Conservation (phyloP, 805 yeast species). For the Komagataella pseudopastoris region DNA sequence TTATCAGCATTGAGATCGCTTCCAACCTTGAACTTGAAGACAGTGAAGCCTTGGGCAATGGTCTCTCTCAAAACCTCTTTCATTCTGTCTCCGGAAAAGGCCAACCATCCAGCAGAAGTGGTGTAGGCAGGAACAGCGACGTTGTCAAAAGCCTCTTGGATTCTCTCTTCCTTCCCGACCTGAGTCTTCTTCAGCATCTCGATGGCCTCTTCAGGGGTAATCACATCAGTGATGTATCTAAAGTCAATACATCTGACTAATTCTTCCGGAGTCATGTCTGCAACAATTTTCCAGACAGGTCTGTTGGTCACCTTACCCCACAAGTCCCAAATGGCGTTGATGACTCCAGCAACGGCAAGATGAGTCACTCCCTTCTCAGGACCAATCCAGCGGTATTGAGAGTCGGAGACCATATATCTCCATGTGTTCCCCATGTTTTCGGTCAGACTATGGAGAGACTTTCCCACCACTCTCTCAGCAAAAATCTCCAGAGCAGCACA, state of each 20-base stretch:
- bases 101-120: slow-evolving; percentile 32
- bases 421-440: slow-evolving; percentile 26
- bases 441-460: slow-evolving; percentile 17
- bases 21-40: slow-evolving; percentile 28
- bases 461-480: slow-evolving; percentile 22
- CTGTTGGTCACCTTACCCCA: slow-evolving; percentile 24
- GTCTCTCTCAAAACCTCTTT: slow-evolving; percentile 17
- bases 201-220: slow-evolving; percentile 27
- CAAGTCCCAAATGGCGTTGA: slow-evolving; percentile 28
- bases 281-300: slow-evolving; percentile 27
- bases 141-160: slow-evolving; percentile 17
- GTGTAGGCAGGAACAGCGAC: slow-evolving; percentile 29
- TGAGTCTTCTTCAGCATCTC: slow-evolving; percentile 16
- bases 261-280: slow-evolving; percentile 28
- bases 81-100: slow-evolving; percentile 26
- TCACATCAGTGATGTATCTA: slow-evolving; percentile 26
- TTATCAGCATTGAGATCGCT: slow-evolving; percentile 22
- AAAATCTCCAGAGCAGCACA: slow-evolving; percentile 20
- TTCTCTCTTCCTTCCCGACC: slow-evolving; percentile 17
- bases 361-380: slow-evolving; percentile 30
- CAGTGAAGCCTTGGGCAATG: slow-evolving; percentile 21
- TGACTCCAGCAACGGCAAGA: slow-evolving; percentile 24
- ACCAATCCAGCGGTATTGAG: slow-evolving; percentile 29
- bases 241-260: slow-evolving; percentile 25
- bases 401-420: slow-evolving; percentile 24